Base-by-base conservation (phyloP, 1,284 basidiomycete species). In the Microbotryum saponariae region DNA sequence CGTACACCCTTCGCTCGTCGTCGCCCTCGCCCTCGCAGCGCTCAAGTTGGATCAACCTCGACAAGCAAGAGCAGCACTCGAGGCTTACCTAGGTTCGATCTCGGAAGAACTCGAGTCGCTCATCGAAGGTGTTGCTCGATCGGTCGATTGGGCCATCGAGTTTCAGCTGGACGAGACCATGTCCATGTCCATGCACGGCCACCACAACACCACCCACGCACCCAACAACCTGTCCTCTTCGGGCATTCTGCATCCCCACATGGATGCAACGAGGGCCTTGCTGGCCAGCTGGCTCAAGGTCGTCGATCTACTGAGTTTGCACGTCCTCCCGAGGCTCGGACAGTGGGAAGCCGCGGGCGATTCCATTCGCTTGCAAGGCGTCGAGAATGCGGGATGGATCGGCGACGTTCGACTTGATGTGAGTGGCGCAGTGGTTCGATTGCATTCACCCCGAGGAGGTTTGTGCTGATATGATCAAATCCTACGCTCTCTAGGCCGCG, bases 341-440 rank as follows among this genome's bases (percentile, higher is more conserved):
- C 65, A 69, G 21, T 69, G 65, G 65, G 67, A 69, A 21, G 67
- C 65, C 1, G 67, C 67, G 54, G 65, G 56, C 3, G 67, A 69
- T 33, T 64, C 63, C 50, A 57, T 62, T 14, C 42, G 65, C 6
- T 18, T 60, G 8, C 67, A 69, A 20, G 51, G 61, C 12, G 54
- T 60, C 33, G 67, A 69, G 58, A 69, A 67, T 21, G 65, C 65
- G 0, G 65, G 67, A 0, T 69, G 62, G 62, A 57, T 69, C 7
- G 65, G 62, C 6, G 65, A 69, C 27, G 48, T 48, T 27, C 31
- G 67, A 12, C 61, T 69, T 51, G 63, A 66, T 50, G 67, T 69
- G 55, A 47, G 62, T 33, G 4, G 33, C 21, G 2, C 31, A 1
- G 6, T 27, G n/a, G 9, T 6, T 9, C 16, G 37, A 18, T 42